Evolutionary conservation across 306 rosid species (phyloP), one percentile per base, ranked within the genome.

Genomic region (Vigna unguiculata): DNA sequence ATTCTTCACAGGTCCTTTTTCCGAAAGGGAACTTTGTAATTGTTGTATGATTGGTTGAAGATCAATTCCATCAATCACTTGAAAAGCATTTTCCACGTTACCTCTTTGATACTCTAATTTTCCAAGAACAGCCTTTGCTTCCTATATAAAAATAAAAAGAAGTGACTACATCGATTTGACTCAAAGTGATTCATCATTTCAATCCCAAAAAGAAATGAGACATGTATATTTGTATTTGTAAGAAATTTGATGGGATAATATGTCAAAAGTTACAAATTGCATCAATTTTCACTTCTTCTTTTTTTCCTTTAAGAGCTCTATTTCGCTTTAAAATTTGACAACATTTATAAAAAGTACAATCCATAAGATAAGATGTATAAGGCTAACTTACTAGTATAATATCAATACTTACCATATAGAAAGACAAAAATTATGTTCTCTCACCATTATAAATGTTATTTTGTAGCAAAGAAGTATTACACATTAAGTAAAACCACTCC

Each of bases 51-150:
- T 88, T 72, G 93, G 90, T 80, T 87, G 95, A 59, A 95, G 89
- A 89, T 92, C 97, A 30, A 92, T 87, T 70, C 93, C 99, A 40
- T 92, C 99, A 47, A 92, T 85, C 74, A 95, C 96, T 19, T 86
- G 87, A 69, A 95, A 90, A 66, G 97, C 97, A 53, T 97, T 88
- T 87, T 90, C 96, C 0, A 92, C 81, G 69, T 95, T 90, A 20
- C 99, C 99, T 89, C 99, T 88, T 74, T 92, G 97, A 82, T 95
- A 92, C 86, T 95, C 97, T 73, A 95, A 84, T 87, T 92, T 95
- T 52, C 97, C 99, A 13, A 95, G 92, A 76, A 92, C 97, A 76
- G 93, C 89, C 84, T 92, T 87, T 83, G 99, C 99, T 85, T 92
- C 99, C 99, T 94, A 83, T 78, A 61, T 41, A 47, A 28, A 28